Percentiles rank a stretch among this genome's conserved stretches.
phyloP scores from a whole-genome alignment of 2,329 filamentous ascomycete species.

The Trichoderma sp. region DNA sequence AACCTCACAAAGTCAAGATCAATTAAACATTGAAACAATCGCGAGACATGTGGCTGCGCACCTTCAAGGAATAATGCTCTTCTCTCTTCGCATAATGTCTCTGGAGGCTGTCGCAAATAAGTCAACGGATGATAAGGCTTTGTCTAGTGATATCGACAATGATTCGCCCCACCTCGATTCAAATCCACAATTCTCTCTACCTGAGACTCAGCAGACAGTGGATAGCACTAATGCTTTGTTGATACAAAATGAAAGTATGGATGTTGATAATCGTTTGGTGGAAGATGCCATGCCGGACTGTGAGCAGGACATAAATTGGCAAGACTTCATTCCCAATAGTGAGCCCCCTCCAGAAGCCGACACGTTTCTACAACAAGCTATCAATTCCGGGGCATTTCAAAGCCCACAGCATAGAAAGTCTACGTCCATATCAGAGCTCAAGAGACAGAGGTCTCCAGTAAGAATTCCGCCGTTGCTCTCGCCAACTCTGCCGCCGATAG shows the following conservation, averaged over 20 bases:
- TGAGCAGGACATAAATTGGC: neutral
- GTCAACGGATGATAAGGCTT: neutral
- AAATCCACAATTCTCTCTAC: neutral
- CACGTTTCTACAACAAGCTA: neutral
- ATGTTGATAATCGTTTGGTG: neutral
- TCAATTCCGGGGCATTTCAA: neutral
- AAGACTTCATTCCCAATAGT: neutral
- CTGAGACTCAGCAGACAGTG: neutral
- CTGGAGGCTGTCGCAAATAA: neutral
- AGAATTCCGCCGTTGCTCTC: too few relatives aligned
- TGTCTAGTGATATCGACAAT: neutral
- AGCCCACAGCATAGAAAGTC: too few relatives aligned
- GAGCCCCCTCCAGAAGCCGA: neutral
- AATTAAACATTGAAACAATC: neutral
- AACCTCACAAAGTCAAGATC: neutral
- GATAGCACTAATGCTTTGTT: accelerated
- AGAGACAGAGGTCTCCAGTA: too few relatives aligned
- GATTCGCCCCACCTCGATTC: neutral
- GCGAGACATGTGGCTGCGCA: neutral
- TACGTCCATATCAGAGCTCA: too few relatives aligned
- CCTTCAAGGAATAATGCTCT: neutral
- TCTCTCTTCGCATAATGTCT: neutral
- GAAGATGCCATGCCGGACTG: neutral
- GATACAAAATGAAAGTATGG: neutral
- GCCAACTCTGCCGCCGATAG: too few relatives aligned